A percentile compares a stretch with the other conserved stretches of the same genome.
Evolutionary conservation across 2,329 filamentous ascomycete species (phyloP).

Genomic region (Parastagonospora avenae): DNA sequence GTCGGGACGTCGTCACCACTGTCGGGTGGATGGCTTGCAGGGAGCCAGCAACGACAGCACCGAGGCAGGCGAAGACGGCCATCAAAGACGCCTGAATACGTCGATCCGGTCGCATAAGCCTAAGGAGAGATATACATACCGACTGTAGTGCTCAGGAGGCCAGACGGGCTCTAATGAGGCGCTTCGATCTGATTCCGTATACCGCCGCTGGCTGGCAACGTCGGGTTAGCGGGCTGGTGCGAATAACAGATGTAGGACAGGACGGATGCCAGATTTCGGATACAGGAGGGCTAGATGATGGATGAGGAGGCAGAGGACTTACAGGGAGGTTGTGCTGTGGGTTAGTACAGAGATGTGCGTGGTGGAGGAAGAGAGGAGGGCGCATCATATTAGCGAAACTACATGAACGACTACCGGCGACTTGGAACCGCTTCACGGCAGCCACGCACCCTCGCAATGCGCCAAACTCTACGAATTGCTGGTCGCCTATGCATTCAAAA

Average conservation of each 20-base stretch:
- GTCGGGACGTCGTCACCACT: slow-evolving; percentile 38
- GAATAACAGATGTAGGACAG: slow-evolving; percentile 19
- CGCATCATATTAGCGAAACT: slow-evolving; percentile 30
- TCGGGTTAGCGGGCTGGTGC: slow-evolving; percentile 38
- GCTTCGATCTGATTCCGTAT: slow-evolving; percentile 43
- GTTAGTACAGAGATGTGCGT: slow-evolving; percentile 25
- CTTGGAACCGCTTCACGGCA: slow-evolving; percentile 30
- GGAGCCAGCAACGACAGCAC: slow-evolving; percentile 35
- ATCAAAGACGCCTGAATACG: slow-evolving; percentile 15
- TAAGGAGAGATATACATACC: slow-evolving; percentile 42
- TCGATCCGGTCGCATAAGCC: slow-evolving; percentile 38
- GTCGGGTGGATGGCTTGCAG: slow-evolving; percentile 37
- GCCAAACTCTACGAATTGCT: slow-evolving; percentile 17
- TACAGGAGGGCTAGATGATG: slow-evolving; percentile 14
- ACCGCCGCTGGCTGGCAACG: slow-evolving; percentile 42
- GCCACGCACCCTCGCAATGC: slow-evolving; percentile 26
- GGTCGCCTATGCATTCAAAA: slow-evolving; percentile 25
- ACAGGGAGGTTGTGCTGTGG: slow-evolving; percentile 29
- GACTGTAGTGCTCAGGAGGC: slow-evolving; percentile 27
- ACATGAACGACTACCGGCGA: slow-evolving; percentile 30
- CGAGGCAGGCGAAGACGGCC: slow-evolving; percentile 20
- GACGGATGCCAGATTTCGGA: slow-evolving; percentile 16
- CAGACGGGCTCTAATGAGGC: slow-evolving; percentile 31
- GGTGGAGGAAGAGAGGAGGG: slow-evolving; percentile 32
- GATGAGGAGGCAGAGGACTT: slow-evolving; percentile 27